phyloP scores from a whole-genome alignment of 2,329 filamentous ascomycete genomes.

The Xylaria sp. region DNA sequence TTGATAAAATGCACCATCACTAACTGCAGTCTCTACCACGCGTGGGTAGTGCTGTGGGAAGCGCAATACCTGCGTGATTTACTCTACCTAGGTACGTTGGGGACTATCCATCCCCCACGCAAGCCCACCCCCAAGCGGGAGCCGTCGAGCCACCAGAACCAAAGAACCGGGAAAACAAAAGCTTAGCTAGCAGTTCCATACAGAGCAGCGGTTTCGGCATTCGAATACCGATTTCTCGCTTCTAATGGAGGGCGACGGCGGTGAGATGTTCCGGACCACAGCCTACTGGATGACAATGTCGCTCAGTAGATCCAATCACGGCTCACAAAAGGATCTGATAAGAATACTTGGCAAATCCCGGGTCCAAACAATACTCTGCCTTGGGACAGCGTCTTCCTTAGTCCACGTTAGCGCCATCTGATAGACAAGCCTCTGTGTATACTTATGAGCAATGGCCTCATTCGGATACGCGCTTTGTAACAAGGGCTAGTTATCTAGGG shows the following conservation, averaged over 20 bases:
- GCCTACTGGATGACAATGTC: neutral
- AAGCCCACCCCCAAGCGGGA: slow-evolving; percentile 11
- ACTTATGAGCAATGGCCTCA: neutral
- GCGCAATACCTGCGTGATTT: neutral
- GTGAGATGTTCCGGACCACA: neutral
- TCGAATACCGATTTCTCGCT: neutral
- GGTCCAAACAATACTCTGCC: too few species aligned
- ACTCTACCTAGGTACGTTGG: neutral
- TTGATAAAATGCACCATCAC: neutral
- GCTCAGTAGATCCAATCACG: neutral
- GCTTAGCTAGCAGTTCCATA: neutral
- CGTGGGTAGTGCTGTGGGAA: neutral
- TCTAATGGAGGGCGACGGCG: neutral
- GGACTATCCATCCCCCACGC: too few species aligned
- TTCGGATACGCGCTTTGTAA: neutral
- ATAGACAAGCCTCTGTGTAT: slow-evolving; percentile 5
- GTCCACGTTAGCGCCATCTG: slow-evolving; percentile 13
- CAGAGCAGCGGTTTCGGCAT: slow-evolving; percentile 1
- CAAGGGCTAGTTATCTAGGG: too few species aligned
- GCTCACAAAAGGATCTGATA: slow-evolving; percentile 12
- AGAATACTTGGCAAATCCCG: slow-evolving; percentile 6
- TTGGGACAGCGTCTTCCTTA: neutral
- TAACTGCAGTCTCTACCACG: neutral
- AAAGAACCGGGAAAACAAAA: neutral
- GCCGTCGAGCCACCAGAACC: neutral